Evolutionary conservation across 257 asterid species (phyloP).

Genomic region (Nicotiana noctiflora): DNA sequence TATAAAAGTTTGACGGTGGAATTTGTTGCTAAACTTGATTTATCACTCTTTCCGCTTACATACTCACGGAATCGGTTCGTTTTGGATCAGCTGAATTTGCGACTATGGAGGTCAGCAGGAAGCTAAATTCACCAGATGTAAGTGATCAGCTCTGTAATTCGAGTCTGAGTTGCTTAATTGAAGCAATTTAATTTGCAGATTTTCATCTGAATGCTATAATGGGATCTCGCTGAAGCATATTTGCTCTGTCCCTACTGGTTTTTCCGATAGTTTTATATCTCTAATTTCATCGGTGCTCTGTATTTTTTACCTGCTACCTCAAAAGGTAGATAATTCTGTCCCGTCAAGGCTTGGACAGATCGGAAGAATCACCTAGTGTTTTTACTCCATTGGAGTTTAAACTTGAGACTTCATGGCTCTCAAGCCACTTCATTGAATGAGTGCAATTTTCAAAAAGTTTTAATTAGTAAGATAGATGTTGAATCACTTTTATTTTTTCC

Average conservation of each 20-base stretch:
- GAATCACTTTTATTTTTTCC: slow-evolving; percentile 15
- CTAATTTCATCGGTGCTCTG: not conserved
- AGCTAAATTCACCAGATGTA: not conserved
- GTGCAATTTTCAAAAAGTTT: too few relatives aligned
- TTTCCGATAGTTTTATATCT: not conserved
- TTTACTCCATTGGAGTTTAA: too few relatives aligned
- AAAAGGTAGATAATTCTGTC: too few relatives aligned
- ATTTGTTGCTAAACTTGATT: not conserved
- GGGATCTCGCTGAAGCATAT: not conserved
- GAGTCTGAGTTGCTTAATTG: not conserved
- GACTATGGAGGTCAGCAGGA: not conserved
- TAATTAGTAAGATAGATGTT: not conserved
- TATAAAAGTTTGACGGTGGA: not conserved
- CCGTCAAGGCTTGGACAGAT: too few relatives aligned
- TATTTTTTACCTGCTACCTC: not conserved
- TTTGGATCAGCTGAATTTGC: not conserved
- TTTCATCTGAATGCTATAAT: not conserved
- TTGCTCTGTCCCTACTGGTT: not conserved
- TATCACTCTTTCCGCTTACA: not conserved
- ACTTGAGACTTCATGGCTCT: too few relatives aligned
- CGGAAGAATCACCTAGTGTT: too few relatives aligned
- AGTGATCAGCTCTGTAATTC: not conserved
- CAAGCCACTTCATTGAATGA: too few relatives aligned
- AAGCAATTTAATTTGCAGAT: not conserved
- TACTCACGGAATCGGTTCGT: not conserved